Percentiles rank a stretch among this genome's conserved stretches.
These are phyloP conservation scores for Tulasnella sp. DNA, from an alignment of 768 basidiomycete genomes.

Conservation along the genomic window DNA sequence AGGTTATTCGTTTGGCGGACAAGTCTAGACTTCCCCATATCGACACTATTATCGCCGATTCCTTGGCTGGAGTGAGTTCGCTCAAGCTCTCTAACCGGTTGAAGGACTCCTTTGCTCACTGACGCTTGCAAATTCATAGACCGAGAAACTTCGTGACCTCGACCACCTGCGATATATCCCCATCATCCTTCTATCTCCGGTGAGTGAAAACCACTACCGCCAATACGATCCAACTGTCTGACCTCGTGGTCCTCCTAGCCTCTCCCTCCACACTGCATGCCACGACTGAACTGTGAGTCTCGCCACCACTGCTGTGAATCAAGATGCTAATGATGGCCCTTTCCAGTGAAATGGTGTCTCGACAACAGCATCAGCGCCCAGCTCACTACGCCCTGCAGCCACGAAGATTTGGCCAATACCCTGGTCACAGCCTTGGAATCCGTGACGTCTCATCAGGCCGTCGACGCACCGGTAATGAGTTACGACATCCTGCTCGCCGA, in stretches of 20 bases:
- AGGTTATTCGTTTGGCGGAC: conserved; percentile 76
- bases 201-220: conserved; percentile 33
- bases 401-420: conserved; percentile 86
- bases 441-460: conserved; percentile 85
- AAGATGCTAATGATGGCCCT: conserved; percentile 24
- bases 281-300: conserved; percentile 65
- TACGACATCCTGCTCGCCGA: conserved; percentile 95
- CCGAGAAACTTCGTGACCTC: conserved; percentile 82
- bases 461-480: conserved; percentile 76
- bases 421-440: conserved; percentile 92
- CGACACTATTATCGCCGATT: conserved; percentile 94
- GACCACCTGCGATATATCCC: conserved; percentile 97
- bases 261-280: conserved; percentile 46
- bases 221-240: background rate
- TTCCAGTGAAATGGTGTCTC: conserved; percentile 86
- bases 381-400: conserved; percentile 82
- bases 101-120: conserved; percentile 14
- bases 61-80: conserved; percentile 66
- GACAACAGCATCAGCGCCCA: conserved; percentile 96
- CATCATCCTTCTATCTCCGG: conserved; percentile 81
- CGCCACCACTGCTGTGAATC: background rate
- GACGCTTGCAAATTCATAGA: conserved; percentile 45
- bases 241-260: background rate
- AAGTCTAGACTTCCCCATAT: conserved; percentile 81
- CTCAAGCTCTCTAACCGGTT: conserved; percentile 26